These are phyloP conservation scores for Beauveria sp. DNA, from an alignment of 2,329 filamentous ascomycete genomes.

Conservation along the genomic window DNA sequence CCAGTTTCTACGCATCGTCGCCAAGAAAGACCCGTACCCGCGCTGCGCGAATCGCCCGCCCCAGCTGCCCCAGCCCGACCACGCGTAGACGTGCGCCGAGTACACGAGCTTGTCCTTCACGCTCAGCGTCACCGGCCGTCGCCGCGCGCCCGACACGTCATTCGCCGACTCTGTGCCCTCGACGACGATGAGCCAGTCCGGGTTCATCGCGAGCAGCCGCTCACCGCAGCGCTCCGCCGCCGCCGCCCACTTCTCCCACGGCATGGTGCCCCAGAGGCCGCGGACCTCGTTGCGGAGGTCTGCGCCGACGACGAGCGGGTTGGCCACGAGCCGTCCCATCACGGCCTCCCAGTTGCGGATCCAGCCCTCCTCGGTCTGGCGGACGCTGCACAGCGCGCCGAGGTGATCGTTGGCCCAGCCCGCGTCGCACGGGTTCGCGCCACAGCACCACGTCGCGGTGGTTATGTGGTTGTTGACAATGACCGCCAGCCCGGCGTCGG, in stretches of 20 bases:
- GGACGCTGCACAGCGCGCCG: conserved; percentile 50
- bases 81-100: conserved; percentile 60
- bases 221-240: conserved; percentile 57
- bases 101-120: conserved; percentile 53
- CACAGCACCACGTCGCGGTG: conserved; percentile 61
- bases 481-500: conserved; percentile 54
- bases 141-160: conserved; percentile 49
- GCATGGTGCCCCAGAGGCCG: conserved; percentile 61
- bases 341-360: conserved; percentile 58
- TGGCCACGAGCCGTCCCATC: conserved; percentile 51
- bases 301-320: conserved; percentile 56
- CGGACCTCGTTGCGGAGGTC: conserved; percentile 64
- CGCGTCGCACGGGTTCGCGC: conserved; percentile 58
- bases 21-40: conserved; percentile 53
- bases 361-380: conserved; percentile 58
- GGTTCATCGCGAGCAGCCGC: conserved; percentile 49
- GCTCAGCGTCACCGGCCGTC: conserved; percentile 50
- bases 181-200: conserved; percentile 59
- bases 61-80: conserved; percentile 61
- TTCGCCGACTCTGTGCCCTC: conserved; percentile 62
- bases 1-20: conserved; percentile 59
- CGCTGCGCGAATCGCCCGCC: conserved; percentile 54
- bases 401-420: conserved; percentile 60
- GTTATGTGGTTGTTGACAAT: conserved; percentile 68
- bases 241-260: conserved; percentile 55